Conservation (phyloP, 2,329 filamentous ascomycete genomes). For the Aspergillus sp. region DNA sequence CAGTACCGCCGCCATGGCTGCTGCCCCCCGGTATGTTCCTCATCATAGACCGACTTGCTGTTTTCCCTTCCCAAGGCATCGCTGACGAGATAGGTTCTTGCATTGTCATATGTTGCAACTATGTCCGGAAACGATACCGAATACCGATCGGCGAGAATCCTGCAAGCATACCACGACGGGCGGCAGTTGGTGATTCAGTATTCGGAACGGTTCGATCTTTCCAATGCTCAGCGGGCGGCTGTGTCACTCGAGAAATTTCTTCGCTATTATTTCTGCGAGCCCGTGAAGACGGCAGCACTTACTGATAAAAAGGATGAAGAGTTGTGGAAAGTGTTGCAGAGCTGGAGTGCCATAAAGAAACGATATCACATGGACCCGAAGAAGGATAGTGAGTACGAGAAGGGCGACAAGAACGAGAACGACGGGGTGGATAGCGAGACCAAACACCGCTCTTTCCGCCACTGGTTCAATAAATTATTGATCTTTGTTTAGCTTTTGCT, state of each 20-base stretch:
- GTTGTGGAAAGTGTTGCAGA: background rate
- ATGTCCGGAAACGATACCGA: background rate
- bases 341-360: background rate
- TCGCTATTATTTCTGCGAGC: constrained; percentile 12
- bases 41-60: background rate
- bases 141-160: constrained; percentile 2
- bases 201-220: background rate
- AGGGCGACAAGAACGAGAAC: background rate
- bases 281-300: background rate
- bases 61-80: too few relatives aligned
- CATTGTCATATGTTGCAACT: constrained; percentile 5
- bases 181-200: constrained; percentile 8
- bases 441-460: background rate
- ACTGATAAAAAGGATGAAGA: background rate
- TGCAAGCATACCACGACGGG: constrained; percentile 11
- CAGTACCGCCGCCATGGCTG: background rate
- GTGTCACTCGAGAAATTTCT: constrained; percentile 6
- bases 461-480: background rate
- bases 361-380: background rate
- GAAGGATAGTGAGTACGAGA: background rate
- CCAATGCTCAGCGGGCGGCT: background rate
- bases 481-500: background rate
- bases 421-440: background rate
- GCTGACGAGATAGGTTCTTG: constrained; percentile 8
- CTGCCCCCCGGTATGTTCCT: constrained; percentile 7